Evolutionary conservation across 1,284 basidiomycete species (phyloP).

Genomic region (Kwoniella shivajii): DNA sequence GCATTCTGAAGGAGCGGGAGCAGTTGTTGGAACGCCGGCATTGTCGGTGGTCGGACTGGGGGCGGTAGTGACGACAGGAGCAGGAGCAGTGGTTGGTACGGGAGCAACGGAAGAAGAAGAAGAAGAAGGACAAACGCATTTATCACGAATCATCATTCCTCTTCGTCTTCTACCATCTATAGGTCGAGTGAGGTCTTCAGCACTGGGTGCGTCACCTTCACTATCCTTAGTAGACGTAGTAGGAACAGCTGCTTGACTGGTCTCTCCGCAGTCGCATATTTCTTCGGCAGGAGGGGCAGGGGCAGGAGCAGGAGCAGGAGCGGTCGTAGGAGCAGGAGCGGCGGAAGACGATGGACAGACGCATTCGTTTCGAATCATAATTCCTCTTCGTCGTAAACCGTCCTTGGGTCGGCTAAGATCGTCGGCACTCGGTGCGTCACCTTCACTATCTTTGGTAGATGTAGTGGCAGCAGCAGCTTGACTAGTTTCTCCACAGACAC

Average conservation of each 20-base stretch:
- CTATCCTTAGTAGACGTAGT: neutral
- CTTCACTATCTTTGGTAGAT: slow-evolving; percentile 6
- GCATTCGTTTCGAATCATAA: neutral
- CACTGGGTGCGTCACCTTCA: slow-evolving; percentile 9
- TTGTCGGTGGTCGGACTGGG: neutral
- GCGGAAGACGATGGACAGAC: neutral
- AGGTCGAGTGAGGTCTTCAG: neutral
- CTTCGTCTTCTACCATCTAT: neutral
- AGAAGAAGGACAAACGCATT: slow-evolving; percentile 10
- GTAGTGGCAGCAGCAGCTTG: neutral
- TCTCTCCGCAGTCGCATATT: neutral
- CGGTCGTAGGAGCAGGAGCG: neutral
- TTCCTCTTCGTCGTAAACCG: too few relatives aligned
- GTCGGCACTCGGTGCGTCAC: slow-evolving; percentile 2
- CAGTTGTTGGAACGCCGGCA: neutral
- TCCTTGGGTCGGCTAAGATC: neutral
- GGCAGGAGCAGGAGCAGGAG: too few relatives aligned
- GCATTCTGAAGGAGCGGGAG: neutral
- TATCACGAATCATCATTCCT: slow-evolving; percentile 2
- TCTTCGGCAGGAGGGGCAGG: neutral
- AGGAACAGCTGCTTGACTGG: slow-evolving; percentile 1
- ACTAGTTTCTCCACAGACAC: slow-evolving; percentile 3
- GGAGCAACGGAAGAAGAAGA: neutral
- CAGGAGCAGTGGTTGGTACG: neutral
- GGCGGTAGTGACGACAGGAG: neutral